These are phyloP conservation scores for Butyriboletus pseudospeciosus DNA, from an alignment of 1,284 basidiomycete genomes.

Conservation along the genomic window DNA sequence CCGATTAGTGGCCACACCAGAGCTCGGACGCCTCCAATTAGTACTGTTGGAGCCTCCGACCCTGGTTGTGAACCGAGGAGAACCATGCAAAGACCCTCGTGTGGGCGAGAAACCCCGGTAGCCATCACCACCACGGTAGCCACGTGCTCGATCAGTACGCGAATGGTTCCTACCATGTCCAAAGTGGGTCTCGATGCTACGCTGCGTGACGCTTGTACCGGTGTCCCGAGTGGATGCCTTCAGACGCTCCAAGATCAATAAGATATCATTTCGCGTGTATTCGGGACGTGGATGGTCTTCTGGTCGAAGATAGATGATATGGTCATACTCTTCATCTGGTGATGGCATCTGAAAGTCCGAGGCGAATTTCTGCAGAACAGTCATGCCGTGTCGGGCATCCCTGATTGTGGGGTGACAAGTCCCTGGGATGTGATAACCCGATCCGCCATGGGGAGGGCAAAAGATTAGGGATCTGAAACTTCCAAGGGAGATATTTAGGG, in stretches of 20 bases:
- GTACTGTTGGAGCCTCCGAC: constrained; percentile 8
- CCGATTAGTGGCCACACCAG: constrained; percentile 11
- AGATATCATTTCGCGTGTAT: constrained; percentile 51
- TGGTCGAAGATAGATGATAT: constrained; percentile 50
- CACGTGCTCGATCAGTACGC: constrained; percentile 25
- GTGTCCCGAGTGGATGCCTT: constrained; percentile 32
- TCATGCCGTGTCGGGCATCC: constrained; percentile 49
- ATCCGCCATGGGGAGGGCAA: background rate
- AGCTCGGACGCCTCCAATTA: constrained; percentile 19
- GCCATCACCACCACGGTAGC: constrained; percentile 11
- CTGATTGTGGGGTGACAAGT: constrained; percentile 67
- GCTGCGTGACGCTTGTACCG: constrained; percentile 7
- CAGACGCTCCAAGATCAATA: constrained; percentile 47
- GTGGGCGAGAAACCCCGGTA: constrained; percentile 10
- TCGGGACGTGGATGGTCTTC: constrained; percentile 45
- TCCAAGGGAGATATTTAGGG: constrained; percentile 19
- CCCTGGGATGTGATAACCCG: constrained; percentile 38
- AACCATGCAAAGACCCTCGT: constrained; percentile 10
- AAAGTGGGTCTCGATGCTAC: constrained; percentile 4
- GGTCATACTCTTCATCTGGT: constrained; percentile 56
- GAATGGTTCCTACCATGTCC: constrained; percentile 3
- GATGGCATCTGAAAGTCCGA: constrained; percentile 53
- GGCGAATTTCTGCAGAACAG: constrained; percentile 57
- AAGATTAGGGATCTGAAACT: constrained; percentile 7
- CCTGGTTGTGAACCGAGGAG: constrained; percentile 19